Percentiles rank a stretch among this genome's conserved stretches.
These are phyloP conservation scores for Rugonectria rugulosa DNA, from an alignment of 2,329 filamentous ascomycete species.

Conservation along the genomic window DNA sequence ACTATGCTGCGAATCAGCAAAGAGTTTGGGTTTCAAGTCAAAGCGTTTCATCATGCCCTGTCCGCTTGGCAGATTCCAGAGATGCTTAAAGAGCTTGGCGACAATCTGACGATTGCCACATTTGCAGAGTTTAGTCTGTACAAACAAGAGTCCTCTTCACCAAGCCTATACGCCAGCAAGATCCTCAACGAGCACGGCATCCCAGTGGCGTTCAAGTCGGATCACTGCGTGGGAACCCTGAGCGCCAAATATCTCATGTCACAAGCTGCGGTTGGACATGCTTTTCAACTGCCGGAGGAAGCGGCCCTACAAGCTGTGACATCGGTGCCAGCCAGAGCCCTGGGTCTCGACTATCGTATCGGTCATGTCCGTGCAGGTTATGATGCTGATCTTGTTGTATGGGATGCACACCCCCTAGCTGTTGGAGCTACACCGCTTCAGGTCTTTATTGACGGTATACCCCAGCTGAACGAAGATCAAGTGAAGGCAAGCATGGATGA, in stretches of 20 bases:
- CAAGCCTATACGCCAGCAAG: slow-evolving; percentile 49
- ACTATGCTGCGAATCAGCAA: slow-evolving; percentile 51
- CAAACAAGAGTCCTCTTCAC: slow-evolving; percentile 51
- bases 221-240: not conserved
- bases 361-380: slow-evolving; percentile 54
- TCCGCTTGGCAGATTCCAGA: slow-evolving; percentile 6
- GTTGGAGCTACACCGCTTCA: slow-evolving; percentile 55
- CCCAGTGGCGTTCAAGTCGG: slow-evolving; percentile 50
- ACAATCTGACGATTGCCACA: slow-evolving; percentile 52
- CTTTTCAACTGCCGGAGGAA: not conserved
- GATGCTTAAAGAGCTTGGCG: slow-evolving; percentile 35
- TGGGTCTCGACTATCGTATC: slow-evolving; percentile 52
- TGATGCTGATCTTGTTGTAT: slow-evolving; percentile 59
- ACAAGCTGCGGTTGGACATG: slow-evolving; percentile 1
- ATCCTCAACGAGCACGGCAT: slow-evolving; percentile 50
- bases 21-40: slow-evolving; percentile 51
- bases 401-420: slow-evolving; percentile 56
- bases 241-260: slow-evolving; percentile 8
- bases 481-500: slow-evolving; percentile 36
- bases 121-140: slow-evolving; percentile 52
- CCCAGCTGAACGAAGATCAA: slow-evolving; percentile 43
- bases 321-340: slow-evolving; percentile 52
- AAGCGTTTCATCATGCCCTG: slow-evolving; percentile 4
- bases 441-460: slow-evolving; percentile 55
- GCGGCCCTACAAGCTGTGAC: slow-evolving; percentile 43